phyloP scores from a whole-genome alignment of 2,329 filamentous ascomycete genomes.

The Byssothecium circinans region DNA sequence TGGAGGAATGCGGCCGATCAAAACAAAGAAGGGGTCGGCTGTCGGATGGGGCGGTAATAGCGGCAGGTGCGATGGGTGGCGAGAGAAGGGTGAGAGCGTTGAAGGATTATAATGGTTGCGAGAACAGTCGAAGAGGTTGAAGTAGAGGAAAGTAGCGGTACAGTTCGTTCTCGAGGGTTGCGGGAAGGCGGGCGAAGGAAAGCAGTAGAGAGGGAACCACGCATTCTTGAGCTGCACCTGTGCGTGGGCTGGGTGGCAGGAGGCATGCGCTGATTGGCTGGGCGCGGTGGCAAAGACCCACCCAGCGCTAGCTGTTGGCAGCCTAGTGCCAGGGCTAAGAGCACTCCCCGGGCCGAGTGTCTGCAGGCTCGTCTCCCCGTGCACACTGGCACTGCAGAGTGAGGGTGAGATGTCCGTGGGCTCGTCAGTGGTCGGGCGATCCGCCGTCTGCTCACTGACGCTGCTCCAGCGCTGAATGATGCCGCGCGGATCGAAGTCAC shows the following conservation, averaged over 20 bases:
- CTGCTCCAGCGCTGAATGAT: background rate
- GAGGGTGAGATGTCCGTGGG: background rate
- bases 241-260: background rate
- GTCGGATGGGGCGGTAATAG: slow-evolving; percentile 11
- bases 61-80: background rate
- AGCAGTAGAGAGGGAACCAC: background rate
- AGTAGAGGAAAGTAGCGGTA: background rate
- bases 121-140: background rate
- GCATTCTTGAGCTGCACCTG: background rate
- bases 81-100: slow-evolving; percentile 1
- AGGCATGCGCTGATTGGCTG: background rate
- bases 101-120: background rate
- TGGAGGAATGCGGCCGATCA: slow-evolving; percentile 11
- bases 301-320: background rate
- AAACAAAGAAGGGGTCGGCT: slow-evolving; percentile 24
- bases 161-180: background rate
- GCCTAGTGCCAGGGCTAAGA: background rate
- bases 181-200: slow-evolving; percentile 2
- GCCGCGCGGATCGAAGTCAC: background rate
- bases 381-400: background rate
- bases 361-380: background rate
- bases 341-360: background rate
- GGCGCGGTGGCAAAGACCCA: background rate
- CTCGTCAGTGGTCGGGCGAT: background rate
- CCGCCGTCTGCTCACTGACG: background rate